A percentile compares a stretch with the other conserved stretches of the same genome.
Conservation (phyloP, 169 alveolate genomes). For the Plasmodium sp. region DNA sequence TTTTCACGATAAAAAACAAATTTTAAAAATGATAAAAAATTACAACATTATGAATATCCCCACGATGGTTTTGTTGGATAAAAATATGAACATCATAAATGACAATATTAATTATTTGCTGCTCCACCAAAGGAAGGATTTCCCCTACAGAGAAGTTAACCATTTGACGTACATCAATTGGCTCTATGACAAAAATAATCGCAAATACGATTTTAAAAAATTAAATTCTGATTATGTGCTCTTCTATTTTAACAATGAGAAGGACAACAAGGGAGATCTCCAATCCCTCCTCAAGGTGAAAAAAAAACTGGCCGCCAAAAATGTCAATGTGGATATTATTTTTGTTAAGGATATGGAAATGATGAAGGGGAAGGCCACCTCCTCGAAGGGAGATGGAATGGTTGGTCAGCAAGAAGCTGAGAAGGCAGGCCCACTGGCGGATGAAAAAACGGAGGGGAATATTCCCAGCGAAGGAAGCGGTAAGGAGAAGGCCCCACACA, state of each 20-base stretch:
- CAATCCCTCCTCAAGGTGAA: constrained; percentile 32
- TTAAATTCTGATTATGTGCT: constrained; percentile 54
- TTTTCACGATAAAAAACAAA: constrained; percentile 53
- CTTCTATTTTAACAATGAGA: constrained; percentile 46
- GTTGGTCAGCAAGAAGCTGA: neutral
- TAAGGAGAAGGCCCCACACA: neutral
- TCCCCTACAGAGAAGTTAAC: constrained; percentile 24
- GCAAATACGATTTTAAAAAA: constrained; percentile 23
- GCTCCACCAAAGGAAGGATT: constrained; percentile 29
- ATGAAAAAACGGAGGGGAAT: neutral
- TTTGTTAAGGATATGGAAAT: constrained; percentile 46
- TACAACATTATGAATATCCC: constrained; percentile 69
- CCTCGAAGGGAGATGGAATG: neutral
- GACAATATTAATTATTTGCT: constrained; percentile 68
- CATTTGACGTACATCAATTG: constrained; percentile 35
- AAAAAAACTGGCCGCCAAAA: constrained; percentile 20
- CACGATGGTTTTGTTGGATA: constrained; percentile 63
- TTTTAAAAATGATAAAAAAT: constrained; percentile 57
- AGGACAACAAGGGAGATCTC: constrained; percentile 48
- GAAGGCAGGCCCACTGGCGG: neutral
- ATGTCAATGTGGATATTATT: constrained; percentile 47
- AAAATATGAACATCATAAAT: constrained; percentile 59
- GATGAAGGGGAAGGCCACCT: neutral
- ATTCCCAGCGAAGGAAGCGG: neutral
- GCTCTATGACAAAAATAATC: constrained; percentile 47